A percentile compares a stretch with the other conserved stretches of the same genome.
These are phyloP conservation scores for Metschnikowia henanensis DNA, from an alignment of 805 yeast genomes.

Conservation along the genomic window DNA sequence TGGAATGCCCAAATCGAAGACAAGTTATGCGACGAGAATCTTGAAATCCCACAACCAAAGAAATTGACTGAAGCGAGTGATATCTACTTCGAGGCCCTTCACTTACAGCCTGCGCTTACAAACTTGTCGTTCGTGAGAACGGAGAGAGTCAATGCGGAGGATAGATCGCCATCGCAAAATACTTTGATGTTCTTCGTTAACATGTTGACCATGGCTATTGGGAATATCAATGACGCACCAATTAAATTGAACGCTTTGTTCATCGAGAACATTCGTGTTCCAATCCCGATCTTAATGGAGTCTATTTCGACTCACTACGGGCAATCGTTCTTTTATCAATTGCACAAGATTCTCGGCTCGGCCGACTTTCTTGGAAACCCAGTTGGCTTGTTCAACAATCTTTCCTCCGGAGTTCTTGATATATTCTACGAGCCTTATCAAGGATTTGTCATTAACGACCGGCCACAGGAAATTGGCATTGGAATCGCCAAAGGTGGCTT, in stretches of 20 bases:
- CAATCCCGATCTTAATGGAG: slow-evolving; percentile 68
- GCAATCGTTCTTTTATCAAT: slow-evolving; percentile 87
- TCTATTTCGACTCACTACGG: slow-evolving; percentile 83
- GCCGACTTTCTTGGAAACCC: slow-evolving; percentile 98
- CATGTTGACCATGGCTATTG: slow-evolving; percentile 93
- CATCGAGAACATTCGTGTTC: slow-evolving; percentile 87
- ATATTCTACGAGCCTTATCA: slow-evolving; percentile 97
- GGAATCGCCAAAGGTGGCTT: slow-evolving; percentile 95
- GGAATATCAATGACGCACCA: slow-evolving; percentile 97
- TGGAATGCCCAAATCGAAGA: slow-evolving; percentile 54
- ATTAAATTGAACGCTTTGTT: slow-evolving; percentile 83
- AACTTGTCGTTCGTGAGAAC: slow-evolving; percentile 91
- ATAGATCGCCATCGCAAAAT: slow-evolving; percentile 59
- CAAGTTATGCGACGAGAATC: slow-evolving; percentile 57
- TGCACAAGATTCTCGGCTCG: slow-evolving; percentile 91
- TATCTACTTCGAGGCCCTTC: slow-evolving; percentile 88
- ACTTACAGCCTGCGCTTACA: slow-evolving; percentile 86
- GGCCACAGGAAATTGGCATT: slow-evolving; percentile 95
- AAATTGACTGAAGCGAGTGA: slow-evolving; percentile 59
- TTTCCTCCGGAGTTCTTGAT: slow-evolving; percentile 94
- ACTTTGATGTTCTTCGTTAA: slow-evolving; percentile 77
- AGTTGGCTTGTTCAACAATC: slow-evolving; percentile 90
- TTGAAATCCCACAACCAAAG: slow-evolving; percentile 72
- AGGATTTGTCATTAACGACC: slow-evolving; percentile 89
- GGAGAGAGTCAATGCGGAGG: slow-evolving; percentile 70